Evolutionary conservation across 306 rosid genomes (phyloP).

Genomic region (Quercus cerris): DNA sequence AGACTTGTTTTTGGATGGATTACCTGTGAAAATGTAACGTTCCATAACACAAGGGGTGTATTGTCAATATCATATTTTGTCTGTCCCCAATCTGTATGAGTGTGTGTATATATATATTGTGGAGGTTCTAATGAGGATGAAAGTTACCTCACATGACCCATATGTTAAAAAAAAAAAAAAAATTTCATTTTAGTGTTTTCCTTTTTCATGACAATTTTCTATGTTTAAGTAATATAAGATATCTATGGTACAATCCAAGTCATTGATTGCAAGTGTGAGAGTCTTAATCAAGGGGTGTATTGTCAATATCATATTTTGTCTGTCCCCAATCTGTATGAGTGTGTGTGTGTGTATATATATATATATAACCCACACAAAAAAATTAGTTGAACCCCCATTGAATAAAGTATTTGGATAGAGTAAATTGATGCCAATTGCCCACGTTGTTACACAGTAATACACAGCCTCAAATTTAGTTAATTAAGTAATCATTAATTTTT

Average conservation of each 20-base stretch:
- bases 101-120: no score
- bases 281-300: neutral
- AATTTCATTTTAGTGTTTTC: neutral
- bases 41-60: no score
- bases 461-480: neutral
- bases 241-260: neutral
- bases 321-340: no score
- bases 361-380: no score
- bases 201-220: neutral
- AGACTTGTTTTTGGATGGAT: no score
- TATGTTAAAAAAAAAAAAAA: neutral
- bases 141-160: neutral
- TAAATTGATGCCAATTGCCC: neutral
- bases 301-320: no score
- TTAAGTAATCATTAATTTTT: constrained; percentile 17
- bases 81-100: no score
- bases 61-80: no score
- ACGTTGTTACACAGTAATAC: neutral
- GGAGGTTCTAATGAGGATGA: neutral
- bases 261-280: neutral
- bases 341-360: no score
- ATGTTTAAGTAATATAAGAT: neutral
- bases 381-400: neutral
- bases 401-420: neutral
- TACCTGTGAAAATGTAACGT: no score